phyloP scores from a whole-genome alignment of 306 rosid genomes.

The Potentilla sterilis region DNA sequence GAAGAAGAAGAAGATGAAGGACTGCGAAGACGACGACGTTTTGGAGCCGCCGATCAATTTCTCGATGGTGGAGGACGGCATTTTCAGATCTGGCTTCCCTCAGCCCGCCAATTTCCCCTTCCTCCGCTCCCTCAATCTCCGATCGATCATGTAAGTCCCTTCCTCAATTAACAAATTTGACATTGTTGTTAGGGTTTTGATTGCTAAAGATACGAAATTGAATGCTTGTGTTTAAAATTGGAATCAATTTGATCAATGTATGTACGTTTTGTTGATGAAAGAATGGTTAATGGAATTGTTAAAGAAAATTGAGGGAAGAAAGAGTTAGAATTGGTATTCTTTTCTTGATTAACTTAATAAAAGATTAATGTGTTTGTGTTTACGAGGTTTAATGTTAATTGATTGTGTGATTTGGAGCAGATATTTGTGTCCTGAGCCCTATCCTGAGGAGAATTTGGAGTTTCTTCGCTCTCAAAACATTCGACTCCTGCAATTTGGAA shows the following conservation, averaged over 20 bases:
- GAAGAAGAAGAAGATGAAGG: background rate
- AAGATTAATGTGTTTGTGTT: background rate
- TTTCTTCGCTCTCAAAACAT: slow-evolving; percentile 63
- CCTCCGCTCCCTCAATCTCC: slow-evolving; percentile 67
- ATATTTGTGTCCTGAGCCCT: slow-evolving; percentile 89
- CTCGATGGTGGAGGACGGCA: slow-evolving; percentile 86
- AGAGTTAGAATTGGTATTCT: too few relatives aligned
- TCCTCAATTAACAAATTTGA: background rate
- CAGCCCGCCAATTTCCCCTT: slow-evolving; percentile 61
- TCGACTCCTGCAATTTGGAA: slow-evolving; percentile 78
- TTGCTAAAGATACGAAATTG: too few relatives aligned
- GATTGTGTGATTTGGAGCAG: slow-evolving; percentile 42
- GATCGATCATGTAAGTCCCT: slow-evolving; percentile 67
- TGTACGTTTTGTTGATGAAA: background rate
- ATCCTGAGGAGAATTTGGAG: slow-evolving; percentile 77
- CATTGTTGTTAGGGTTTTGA: background rate
- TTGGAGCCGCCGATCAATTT: slow-evolving; percentile 76
- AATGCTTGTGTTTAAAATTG: background rate
- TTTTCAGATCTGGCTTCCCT: slow-evolving; percentile 87
- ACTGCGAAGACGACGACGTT: slow-evolving; percentile 28
- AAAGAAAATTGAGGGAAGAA: too few relatives aligned
- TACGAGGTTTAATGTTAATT: background rate
- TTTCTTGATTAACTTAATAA: too few relatives aligned
- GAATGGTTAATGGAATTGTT: too few relatives aligned
- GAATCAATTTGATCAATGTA: background rate